These are phyloP conservation scores for Filobasidium floriforme DNA, from an alignment of 768 basidiomycete genomes.

Conservation along the genomic window DNA sequence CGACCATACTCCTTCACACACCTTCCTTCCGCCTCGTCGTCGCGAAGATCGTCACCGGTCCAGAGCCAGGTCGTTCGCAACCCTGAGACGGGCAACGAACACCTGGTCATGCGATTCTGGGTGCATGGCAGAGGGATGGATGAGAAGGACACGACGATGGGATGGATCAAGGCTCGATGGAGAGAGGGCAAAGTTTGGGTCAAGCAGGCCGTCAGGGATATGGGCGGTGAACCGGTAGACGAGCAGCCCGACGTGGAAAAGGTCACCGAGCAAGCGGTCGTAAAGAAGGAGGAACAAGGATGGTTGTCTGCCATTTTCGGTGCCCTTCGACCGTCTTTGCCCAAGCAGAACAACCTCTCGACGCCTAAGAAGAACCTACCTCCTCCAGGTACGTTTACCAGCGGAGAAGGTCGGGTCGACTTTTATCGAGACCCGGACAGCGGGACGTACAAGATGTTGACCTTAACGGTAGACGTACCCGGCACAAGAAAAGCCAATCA, in stretches of 20 bases:
- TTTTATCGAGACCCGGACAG: conserved; percentile 40
- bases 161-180: conserved; percentile 28
- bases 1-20: conserved; percentile 45
- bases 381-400: conserved; percentile 42
- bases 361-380: conserved; percentile 28
- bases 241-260: background rate
- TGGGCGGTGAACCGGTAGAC: conserved; percentile 14
- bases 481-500: conserved; percentile 23
- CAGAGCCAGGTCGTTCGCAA: conserved; percentile 35
- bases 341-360: background rate
- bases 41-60: conserved; percentile 36
- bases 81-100: conserved; percentile 38
- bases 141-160: conserved; percentile 31
- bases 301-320: conserved; percentile 28
- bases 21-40: conserved; percentile 35
- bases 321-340: conserved; percentile 22
- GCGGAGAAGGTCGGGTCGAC: conserved; percentile 41
- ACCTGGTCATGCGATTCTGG: conserved; percentile 43
- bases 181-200: conserved; percentile 22
- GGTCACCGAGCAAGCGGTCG: background rate
- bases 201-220: conserved; percentile 9
- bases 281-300: conserved; percentile 11
- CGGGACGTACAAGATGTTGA: conserved; percentile 35
- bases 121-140: conserved; percentile 41
- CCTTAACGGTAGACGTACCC: conserved; percentile 42